Conservation (phyloP, 1,284 basidiomycete species). For the Cryptococcus sp. region DNA sequence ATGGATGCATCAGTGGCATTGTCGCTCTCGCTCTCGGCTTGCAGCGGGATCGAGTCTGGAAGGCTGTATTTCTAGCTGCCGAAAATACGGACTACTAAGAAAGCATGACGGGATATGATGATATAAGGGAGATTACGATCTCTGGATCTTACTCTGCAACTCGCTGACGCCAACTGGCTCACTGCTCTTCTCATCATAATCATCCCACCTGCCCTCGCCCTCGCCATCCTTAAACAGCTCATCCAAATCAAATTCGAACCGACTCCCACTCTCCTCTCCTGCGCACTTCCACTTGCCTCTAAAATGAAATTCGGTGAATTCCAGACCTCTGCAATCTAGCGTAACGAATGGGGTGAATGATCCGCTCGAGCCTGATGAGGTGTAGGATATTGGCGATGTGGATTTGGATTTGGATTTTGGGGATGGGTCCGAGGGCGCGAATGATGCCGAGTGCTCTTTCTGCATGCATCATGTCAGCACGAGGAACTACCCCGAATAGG, state of each 20-base stretch:
- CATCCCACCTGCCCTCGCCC: constrained; percentile 53
- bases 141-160: constrained; percentile 41
- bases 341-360: constrained; percentile 42
- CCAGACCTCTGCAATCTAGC: constrained; percentile 53
- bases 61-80: no score
- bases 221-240: constrained; percentile 25
- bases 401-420: constrained; percentile 38
- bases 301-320: constrained; percentile 50
- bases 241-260: constrained; percentile 50
- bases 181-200: constrained; percentile 51
- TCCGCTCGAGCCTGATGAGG: constrained; percentile 19
- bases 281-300: constrained; percentile 36
- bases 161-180: constrained; percentile 46
- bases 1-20: no score
- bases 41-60: no score
- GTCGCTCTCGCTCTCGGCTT: no score
- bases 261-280: constrained; percentile 34
- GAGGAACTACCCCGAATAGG: no score
- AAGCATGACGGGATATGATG: not conserved
- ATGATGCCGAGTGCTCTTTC: constrained; percentile 54
- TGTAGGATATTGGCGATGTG: constrained; percentile 38
- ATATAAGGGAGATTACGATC: constrained; percentile 9
- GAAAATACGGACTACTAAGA: not conserved
- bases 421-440: constrained; percentile 34
- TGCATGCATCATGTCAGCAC: constrained; percentile 20